phyloP scores from a whole-genome alignment of 106 monocot species.

The Posidonia australis region DNA sequence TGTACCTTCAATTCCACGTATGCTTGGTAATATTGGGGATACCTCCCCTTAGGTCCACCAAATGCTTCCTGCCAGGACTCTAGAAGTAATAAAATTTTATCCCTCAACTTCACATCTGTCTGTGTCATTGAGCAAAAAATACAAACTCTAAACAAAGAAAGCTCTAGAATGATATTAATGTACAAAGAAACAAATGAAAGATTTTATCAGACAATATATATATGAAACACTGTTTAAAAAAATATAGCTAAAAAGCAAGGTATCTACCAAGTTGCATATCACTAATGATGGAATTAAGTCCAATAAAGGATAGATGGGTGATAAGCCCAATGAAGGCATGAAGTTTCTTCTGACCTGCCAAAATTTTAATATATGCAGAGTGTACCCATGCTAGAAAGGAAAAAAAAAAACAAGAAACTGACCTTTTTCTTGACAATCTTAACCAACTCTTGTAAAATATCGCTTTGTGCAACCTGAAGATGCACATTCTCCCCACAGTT shows the following conservation, averaged over 20 bases:
- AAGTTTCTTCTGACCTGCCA: too few relatives aligned
- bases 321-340: not conserved
- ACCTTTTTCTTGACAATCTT: conserved; percentile 78
- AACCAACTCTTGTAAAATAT: conserved; percentile 62
- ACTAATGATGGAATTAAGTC: too few relatives aligned
- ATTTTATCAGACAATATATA: too few relatives aligned
- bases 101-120: conserved; percentile 67
- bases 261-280: too few relatives aligned
- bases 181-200: too few relatives aligned
- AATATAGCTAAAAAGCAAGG: too few relatives aligned
- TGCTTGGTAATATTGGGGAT: conserved; percentile 80
- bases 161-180: too few relatives aligned
- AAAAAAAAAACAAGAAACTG: conserved; percentile 11
- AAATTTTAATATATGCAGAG: too few relatives aligned
- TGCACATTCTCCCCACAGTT: conserved; percentile 77
- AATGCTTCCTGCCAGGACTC: conserved; percentile 95
- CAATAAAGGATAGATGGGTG: not conserved
- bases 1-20: conserved; percentile 29
- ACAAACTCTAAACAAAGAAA: too few relatives aligned
- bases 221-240: too few relatives aligned
- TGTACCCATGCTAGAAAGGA: too few relatives aligned
- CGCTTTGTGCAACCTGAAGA: conserved; percentile 51
- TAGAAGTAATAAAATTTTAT: conserved; percentile 70
- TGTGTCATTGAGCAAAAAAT: not conserved
- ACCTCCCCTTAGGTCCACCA: conserved; percentile 69